These are phyloP conservation scores for Salix dunnii DNA, from an alignment of 345 rosid species.

Conservation along the genomic window DNA sequence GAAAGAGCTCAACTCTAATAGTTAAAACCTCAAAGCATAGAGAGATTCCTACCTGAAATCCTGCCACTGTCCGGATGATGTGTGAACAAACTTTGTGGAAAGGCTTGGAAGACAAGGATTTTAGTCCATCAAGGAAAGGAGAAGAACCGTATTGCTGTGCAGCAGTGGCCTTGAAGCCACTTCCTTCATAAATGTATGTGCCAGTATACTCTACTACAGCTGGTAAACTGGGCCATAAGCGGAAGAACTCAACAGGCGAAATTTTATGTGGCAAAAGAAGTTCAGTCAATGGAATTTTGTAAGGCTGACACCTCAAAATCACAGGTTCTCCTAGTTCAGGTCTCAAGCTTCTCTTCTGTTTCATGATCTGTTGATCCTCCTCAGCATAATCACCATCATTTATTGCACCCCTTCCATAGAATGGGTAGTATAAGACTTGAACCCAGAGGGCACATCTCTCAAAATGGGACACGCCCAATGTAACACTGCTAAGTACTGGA, in stretches of 20 bases:
- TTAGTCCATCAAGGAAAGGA: slow-evolving; percentile 87
- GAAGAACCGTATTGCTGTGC: slow-evolving; percentile 97
- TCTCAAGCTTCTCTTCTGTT: slow-evolving; percentile 75
- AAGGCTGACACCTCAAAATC: slow-evolving; percentile 90
- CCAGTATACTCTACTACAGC: slow-evolving; percentile 87
- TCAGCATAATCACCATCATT: slow-evolving; percentile 85
- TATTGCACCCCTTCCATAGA: slow-evolving; percentile 76
- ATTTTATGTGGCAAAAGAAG: slow-evolving; percentile 91
- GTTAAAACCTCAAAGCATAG: neutral
- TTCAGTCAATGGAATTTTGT: slow-evolving; percentile 92
- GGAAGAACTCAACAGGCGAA: slow-evolving; percentile 96
- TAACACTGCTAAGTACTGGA: slow-evolving; percentile 88
- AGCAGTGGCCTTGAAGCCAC: slow-evolving; percentile 98
- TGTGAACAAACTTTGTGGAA: slow-evolving; percentile 93
- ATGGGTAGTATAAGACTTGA: slow-evolving; percentile 92
- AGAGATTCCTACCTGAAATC: slow-evolving; percentile 69
- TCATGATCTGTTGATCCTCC: slow-evolving; percentile 79
- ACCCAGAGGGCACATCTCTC: slow-evolving; percentile 97
- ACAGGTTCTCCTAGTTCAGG: slow-evolving; percentile 98
- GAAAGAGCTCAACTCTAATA: neutral
- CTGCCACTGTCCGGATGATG: slow-evolving; percentile 90
- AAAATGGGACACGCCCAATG: slow-evolving; percentile 93
- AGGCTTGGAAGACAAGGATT: slow-evolving; percentile 85
- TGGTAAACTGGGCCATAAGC: slow-evolving; percentile 98
- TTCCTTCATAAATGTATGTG: slow-evolving; percentile 84